Percentiles rank a stretch among this genome's conserved stretches.
These are phyloP conservation scores for Cutaneotrichosporon cutaneum DNA, from an alignment of 1,284 basidiomycete genomes.

Conservation along the genomic window DNA sequence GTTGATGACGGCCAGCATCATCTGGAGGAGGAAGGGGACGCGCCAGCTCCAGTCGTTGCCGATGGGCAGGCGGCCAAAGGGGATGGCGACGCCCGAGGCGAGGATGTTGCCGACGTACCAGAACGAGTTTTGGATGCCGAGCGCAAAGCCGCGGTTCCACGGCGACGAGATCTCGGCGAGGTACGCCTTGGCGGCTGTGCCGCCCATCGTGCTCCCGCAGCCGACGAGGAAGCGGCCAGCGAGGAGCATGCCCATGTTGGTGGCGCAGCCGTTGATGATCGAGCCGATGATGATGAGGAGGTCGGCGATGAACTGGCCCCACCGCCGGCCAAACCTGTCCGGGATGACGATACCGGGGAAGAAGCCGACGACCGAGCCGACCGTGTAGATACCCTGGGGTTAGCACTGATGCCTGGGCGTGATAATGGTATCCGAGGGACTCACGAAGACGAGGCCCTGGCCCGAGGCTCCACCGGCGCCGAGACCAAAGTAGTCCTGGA, in stretches of 20 bases:
- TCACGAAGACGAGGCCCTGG: slow-evolving; percentile 12
- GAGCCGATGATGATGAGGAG: slow-evolving; percentile 57
- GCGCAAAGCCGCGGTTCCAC: slow-evolving; percentile 58
- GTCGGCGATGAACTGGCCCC: slow-evolving; percentile 60
- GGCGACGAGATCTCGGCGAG: slow-evolving; percentile 59
- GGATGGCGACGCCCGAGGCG: slow-evolving; percentile 59
- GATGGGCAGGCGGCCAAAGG: slow-evolving; percentile 55
- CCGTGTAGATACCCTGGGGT: slow-evolving; percentile 52
- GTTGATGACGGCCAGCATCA: slow-evolving; percentile 57
- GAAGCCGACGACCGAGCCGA: slow-evolving; percentile 53
- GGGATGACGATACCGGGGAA: slow-evolving; percentile 52
- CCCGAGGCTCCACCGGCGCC: slow-evolving; percentile 1
- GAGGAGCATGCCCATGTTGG: slow-evolving; percentile 55
- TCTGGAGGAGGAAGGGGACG: slow-evolving; percentile 58
- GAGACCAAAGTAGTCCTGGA: slow-evolving; percentile 23
- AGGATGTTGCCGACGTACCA: slow-evolving; percentile 61
- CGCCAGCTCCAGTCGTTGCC: slow-evolving; percentile 56
- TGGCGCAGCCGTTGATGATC: slow-evolving; percentile 57
- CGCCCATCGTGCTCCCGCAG: slow-evolving; percentile 52
- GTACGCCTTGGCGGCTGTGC: slow-evolving; percentile 58
- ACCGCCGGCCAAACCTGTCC: slow-evolving; percentile 59
- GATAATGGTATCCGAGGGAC: too few species aligned
- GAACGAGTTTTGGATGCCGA: slow-evolving; percentile 56
- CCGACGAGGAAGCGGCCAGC: slow-evolving; percentile 59
- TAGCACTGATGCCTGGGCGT: not conserved